Evolutionary conservation across 352 stramenopile species (phyloP), one percentile per base, ranked within the genome.

Genomic region (Globisporangium orthogonon): DNA sequence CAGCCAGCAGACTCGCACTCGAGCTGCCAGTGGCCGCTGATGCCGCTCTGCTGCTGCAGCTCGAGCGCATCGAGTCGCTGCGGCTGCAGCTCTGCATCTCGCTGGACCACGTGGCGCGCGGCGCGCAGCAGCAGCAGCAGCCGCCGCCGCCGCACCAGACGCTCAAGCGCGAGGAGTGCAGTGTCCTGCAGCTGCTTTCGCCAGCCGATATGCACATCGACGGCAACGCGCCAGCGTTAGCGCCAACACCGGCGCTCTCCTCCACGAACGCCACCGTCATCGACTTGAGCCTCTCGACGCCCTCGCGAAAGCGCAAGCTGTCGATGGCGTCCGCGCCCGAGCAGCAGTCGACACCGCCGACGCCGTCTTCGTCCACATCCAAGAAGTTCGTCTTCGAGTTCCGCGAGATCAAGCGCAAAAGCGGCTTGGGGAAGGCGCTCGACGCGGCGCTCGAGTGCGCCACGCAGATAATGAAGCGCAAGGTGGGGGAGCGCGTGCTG

Each of bases 1-100:
- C 61, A n/a, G 55, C 61, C 18, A 43, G 40, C 30, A 53, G 53
- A 23, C 56, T 67, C 37, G 41, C 37, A 23, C 23, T 23, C 23
- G 23, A 3, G 48, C 31, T 45, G 33, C 50, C 57, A 15, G 59
- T 63, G 29, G 40, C 54, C 28, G 55, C 58, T 43, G 56, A 63
- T 31, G 31, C 40, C n/a, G 47, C 33, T n/a, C 43, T 67, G 17
- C 39, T 53, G 43, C 30, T 48, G 17, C 44, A 39, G 11, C 39
- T 67, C 39, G 46, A 63, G 28, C 39, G 60, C 50, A 60, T 67
- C 43, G 58, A 63, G 29, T 58, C 43, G 15, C 28, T 63, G 33
- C 58, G 58, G 33, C 23, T 63, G 35, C 50, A 63, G 31, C 52
- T 63, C 7, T 63, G 41, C 7, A 58, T 62, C 30, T 62, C 56